A percentile compares a stretch with the other conserved stretches of the same genome.
phyloP scores from a whole-genome alignment of 2,329 filamentous ascomycete species.

The Elsinoe arachidis region DNA sequence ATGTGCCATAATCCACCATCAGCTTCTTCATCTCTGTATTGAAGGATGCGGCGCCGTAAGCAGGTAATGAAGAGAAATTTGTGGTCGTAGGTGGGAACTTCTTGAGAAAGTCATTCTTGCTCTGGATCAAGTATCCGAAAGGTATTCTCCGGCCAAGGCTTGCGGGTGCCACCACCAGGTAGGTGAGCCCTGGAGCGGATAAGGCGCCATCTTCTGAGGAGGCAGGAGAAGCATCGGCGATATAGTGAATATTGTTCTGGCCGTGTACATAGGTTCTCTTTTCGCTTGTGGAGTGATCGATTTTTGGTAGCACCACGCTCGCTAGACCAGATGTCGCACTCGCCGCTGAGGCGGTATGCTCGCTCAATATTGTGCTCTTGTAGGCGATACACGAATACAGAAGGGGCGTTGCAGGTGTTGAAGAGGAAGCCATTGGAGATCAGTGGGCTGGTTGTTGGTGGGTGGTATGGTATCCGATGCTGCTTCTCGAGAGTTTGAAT shows the following conservation, averaged over 20 bases:
- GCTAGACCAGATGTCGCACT: slow-evolving; percentile 79
- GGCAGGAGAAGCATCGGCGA: slow-evolving; percentile 57
- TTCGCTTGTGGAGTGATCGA: slow-evolving; percentile 67
- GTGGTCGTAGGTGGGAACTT: slow-evolving; percentile 58
- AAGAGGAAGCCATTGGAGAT: slow-evolving; percentile 28
- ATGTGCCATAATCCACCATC: slow-evolving; percentile 78
- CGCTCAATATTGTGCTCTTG: slow-evolving; percentile 82
- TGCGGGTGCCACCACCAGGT: slow-evolving; percentile 77
- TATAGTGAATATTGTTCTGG: slow-evolving; percentile 89
- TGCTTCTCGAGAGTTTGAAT: no score
- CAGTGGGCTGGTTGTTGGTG: background rate
- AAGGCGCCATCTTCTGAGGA: slow-evolving; percentile 22
- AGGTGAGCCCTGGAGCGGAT: slow-evolving; percentile 68
- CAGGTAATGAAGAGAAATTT: slow-evolving; percentile 68
- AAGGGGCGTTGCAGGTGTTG: slow-evolving; percentile 27
- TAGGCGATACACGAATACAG: slow-evolving; percentile 76
- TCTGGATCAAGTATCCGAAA: slow-evolving; percentile 85
- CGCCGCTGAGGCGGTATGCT: slow-evolving; percentile 80
- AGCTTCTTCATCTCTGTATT: slow-evolving; percentile 68
- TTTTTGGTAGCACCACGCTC: slow-evolving; percentile 90
- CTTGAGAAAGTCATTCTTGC: slow-evolving; percentile 76
- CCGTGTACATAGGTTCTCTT: slow-evolving; percentile 87
- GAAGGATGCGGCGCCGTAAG: slow-evolving; percentile 85
- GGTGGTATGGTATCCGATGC: background rate
- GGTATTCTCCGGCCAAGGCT: slow-evolving; percentile 78